These are phyloP conservation scores for Pseudogymnoascus sp. DNA, from an alignment of 2,329 filamentous ascomycete species.

Conservation along the genomic window DNA sequence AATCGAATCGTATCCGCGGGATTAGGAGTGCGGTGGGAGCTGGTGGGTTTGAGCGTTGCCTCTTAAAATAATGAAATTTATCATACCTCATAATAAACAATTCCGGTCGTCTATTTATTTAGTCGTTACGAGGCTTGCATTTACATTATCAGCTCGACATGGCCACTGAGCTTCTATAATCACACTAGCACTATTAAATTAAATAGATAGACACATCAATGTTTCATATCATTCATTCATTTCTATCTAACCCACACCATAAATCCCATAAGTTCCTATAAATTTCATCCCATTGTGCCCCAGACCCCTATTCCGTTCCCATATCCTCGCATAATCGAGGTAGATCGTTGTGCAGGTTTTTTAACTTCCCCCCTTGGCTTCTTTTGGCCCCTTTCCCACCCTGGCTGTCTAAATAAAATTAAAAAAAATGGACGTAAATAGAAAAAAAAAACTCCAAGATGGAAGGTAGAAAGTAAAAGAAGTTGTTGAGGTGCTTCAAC, in stretches of 20 bases:
- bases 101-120: background rate
- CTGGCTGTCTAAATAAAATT: background rate
- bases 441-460: background rate
- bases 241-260: background rate
- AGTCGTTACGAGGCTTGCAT: background rate
- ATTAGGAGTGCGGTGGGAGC: background rate
- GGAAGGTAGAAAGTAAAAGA: background rate
- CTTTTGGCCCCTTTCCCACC: background rate
- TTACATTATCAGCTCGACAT: background rate
- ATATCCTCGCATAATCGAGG: background rate
- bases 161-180: background rate
- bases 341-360: background rate
- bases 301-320: background rate
- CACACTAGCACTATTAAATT: background rate
- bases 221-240: background rate
- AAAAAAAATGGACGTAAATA: background rate
- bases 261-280: background rate
- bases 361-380: background rate
- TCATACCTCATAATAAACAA: background rate
- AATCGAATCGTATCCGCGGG: background rate
- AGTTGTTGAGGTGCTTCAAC: background rate
- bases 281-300: background rate
- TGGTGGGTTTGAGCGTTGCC: background rate
- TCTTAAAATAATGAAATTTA: background rate
- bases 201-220: background rate